Conservation (phyloP, 176 grass and related monocot species). For the Urochloa ruziziensis region DNA sequence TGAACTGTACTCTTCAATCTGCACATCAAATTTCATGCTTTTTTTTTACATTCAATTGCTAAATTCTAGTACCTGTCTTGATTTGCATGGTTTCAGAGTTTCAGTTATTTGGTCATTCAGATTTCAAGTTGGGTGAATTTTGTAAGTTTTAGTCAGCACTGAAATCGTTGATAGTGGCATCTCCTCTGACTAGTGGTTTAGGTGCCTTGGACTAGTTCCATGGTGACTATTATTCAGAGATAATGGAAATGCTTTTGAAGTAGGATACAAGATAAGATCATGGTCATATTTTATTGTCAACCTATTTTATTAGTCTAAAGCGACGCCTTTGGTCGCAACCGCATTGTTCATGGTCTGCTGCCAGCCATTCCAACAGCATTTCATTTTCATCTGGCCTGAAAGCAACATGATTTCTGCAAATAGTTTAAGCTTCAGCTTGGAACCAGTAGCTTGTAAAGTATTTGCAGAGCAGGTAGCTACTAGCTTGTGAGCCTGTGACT, state of each 20-base stretch:
- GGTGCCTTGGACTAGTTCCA: slow-evolving; percentile 25
- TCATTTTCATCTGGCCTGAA: slow-evolving; percentile 33
- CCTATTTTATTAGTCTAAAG: slow-evolving; percentile 34
- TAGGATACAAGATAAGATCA: slow-evolving; percentile 46
- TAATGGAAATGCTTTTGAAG: slow-evolving; percentile 34
- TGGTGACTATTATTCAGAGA: slow-evolving; percentile 22
- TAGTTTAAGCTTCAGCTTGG: slow-evolving; percentile 19
- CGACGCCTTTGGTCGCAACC: slow-evolving; percentile 24
- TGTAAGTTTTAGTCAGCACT: background rate
- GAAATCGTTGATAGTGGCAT: background rate
- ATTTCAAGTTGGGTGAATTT: slow-evolving; percentile 10
- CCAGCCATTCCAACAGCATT: slow-evolving; percentile 26
- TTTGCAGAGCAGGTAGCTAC: slow-evolving; percentile 11
- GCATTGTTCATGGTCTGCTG: slow-evolving; percentile 1
- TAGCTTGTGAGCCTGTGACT: slow-evolving; percentile 10
- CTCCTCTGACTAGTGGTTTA: slow-evolving; percentile 24
- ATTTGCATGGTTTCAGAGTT: background rate
- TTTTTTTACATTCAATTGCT: background rate
- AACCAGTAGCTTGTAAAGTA: slow-evolving; percentile 19
- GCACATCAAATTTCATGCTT: background rate
- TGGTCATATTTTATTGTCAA: slow-evolving; percentile 39
- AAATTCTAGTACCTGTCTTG: background rate
- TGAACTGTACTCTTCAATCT: background rate
- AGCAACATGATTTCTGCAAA: slow-evolving; percentile 27
- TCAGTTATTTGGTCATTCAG: background rate